A percentile compares a stretch with the other conserved stretches of the same genome.
Evolutionary conservation across 192 early-diverging fungal species (phyloP).

Genomic region (Geosiphon pyriformis): DNA sequence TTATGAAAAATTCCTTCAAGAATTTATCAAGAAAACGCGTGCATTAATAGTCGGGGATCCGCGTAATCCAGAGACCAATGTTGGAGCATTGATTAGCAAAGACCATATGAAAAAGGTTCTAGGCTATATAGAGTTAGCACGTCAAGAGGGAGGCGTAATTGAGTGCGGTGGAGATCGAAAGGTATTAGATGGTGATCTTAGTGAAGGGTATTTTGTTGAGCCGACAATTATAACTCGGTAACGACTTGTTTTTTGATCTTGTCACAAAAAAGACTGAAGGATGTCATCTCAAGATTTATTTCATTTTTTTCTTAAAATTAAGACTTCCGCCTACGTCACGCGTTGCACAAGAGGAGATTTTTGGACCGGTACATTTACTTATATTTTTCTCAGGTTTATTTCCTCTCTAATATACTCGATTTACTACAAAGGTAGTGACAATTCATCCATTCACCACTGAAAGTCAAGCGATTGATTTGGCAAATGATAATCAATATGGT

Average conservation of each 20-base stretch:
- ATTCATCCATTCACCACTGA: constrained; percentile 68
- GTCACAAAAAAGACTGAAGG: too few species aligned
- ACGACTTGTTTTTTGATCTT: neutral
- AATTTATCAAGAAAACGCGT: constrained; percentile 39
- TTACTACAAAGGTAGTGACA: constrained; percentile 45
- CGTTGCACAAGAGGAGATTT: constrained; percentile 70
- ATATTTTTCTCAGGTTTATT: neutral
- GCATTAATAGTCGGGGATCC: constrained; percentile 63
- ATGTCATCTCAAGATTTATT: too few species aligned
- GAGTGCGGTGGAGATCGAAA: constrained; percentile 46
- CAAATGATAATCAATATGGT: constrained; percentile 68
- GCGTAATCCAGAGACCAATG: constrained; percentile 38
- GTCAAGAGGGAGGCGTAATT: constrained; percentile 53
- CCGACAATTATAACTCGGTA: constrained; percentile 69
- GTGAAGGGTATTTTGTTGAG: constrained; percentile 63
- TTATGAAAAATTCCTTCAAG: constrained; percentile 53
- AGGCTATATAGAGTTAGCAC: constrained; percentile 59
- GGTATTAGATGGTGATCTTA: constrained; percentile 34
- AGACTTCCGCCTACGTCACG: constrained; percentile 34
- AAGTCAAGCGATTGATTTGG: constrained; percentile 59
- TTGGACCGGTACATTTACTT: constrained; percentile 57
- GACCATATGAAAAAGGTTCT: constrained; percentile 67
- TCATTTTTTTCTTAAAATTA: too few species aligned
- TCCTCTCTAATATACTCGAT: neutral
- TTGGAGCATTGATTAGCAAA: constrained; percentile 61